Evolutionary conservation across 2,329 filamentous ascomycete species (phyloP).

Genomic region (Claviceps spartinae): DNA sequence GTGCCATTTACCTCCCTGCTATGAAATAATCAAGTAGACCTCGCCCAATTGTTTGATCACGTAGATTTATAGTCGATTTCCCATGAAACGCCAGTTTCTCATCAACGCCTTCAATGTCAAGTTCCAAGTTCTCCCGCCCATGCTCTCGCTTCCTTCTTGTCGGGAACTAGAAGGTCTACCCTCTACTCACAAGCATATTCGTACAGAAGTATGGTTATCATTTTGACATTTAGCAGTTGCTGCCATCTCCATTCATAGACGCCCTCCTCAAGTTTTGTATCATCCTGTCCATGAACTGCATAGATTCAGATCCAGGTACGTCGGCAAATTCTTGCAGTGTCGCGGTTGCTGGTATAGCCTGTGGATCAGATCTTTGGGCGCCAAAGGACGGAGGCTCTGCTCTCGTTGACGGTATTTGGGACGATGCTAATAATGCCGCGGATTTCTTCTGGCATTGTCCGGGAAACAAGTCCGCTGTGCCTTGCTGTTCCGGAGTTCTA

Average conservation of each 20-base stretch:
- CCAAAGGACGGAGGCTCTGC: not conserved
- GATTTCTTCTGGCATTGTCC: not conserved
- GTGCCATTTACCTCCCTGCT: not conserved
- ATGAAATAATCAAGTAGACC: not conserved
- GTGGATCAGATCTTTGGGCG: not conserved
- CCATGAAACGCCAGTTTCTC: not conserved
- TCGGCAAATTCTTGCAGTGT: slow-evolving; percentile 24
- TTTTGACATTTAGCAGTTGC: not conserved
- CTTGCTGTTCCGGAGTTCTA: not conserved
- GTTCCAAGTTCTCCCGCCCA: not conserved
- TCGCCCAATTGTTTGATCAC: not conserved
- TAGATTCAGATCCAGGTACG: slow-evolving; percentile 29
- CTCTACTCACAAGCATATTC: not conserved
- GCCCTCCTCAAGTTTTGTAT: slow-evolving; percentile 35
- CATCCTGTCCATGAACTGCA: slow-evolving; percentile 38
- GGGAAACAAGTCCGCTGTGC: not conserved
- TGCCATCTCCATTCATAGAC: slow-evolving; percentile 9
- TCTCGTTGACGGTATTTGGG: slow-evolving; percentile 5
- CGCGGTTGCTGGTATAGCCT: not conserved
- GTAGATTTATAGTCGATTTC: not conserved
- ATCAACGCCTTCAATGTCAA: not conserved
- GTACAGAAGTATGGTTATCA: not conserved
- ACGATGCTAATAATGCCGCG: not conserved
- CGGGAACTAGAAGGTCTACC: not conserved
- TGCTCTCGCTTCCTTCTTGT: not conserved